Evolutionary conservation across 257 asterid species (phyloP), one percentile per base, ranked within the genome.

Genomic region (Solanum bulbocastanum): DNA sequence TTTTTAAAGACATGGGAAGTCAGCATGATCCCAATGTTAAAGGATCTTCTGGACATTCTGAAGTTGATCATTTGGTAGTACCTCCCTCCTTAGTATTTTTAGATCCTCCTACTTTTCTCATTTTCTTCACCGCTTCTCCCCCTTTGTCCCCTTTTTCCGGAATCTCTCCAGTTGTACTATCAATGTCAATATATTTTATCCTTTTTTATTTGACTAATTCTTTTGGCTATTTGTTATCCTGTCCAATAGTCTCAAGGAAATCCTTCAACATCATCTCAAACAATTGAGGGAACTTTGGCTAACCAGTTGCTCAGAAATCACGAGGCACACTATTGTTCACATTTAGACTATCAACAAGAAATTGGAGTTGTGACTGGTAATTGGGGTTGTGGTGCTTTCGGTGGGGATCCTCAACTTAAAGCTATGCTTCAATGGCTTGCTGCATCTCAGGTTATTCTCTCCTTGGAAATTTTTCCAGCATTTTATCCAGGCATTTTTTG

Each of bases 371-470:
- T 91, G 22, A 97, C 99, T 1, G 99, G 99, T 10, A 97, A 97
- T 81, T 97, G 99, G 99, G 98, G 99, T 10, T 96, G 99, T 89
- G 98, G 99, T 83, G 98, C 98, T 18, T 96, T 96, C 81, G 98
- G 98, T 5, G 99, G 99, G 12, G 98, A 97, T 88, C 98, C 98
- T 62, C 94, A 97, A 91, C 88, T 97, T 78, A 96, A 97, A 93
- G 95, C 91, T 76, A 91, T 92, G 37, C 88, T 95, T 72, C 99
- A 97, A 87, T 97, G 98, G 99, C 92, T 97, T 72, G 98, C 99
- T 83, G 98, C 98, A 20, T 97, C 99, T 83, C 98, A 95, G 94
- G 94, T 92, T 83, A 44, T 85, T 72, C 71, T 49, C 60, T 73
- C 69, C 13, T 27, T 10, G 73, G 87, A 85, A 40, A 10, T 33